Conservation (phyloP, 1,284 basidiomycete genomes). For the Pterula multifida region DNA sequence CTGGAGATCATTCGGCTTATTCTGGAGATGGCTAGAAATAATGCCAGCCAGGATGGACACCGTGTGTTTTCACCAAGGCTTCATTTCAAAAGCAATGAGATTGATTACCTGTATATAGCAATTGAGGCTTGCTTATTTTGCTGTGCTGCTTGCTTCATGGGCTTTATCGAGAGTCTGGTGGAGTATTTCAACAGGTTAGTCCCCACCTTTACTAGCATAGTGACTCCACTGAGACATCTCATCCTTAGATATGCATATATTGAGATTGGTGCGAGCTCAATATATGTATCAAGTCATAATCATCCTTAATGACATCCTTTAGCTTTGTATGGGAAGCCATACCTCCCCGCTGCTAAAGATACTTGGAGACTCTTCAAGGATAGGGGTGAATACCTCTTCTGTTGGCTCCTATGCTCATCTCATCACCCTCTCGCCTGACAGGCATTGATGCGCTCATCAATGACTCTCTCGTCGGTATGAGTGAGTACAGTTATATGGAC, state of each 20-base stretch:
- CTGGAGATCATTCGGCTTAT: conserved; percentile 68
- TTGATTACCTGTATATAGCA: conserved; percentile 23
- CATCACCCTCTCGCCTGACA: conserved; percentile 10
- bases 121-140: conserved; percentile 69
- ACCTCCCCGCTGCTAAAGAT: conserved; percentile 80
- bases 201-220: conserved; percentile 7
- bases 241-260: conserved; percentile 61
- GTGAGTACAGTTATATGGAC: conserved; percentile 23
- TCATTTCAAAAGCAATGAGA: background rate
- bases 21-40: conserved; percentile 52
- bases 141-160: conserved; percentile 72
- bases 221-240: background rate
- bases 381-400: conserved; percentile 49
- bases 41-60: conserved; percentile 64
- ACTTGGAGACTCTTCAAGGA: conserved; percentile 84
- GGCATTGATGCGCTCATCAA: conserved; percentile 78
- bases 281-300: too few relatives aligned
- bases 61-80: conserved; percentile 34
- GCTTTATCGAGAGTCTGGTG: conserved; percentile 58
- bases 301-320: conserved; percentile 4
- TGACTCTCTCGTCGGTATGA: conserved; percentile 76
- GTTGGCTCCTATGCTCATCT: background rate
- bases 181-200: conserved; percentile 74
- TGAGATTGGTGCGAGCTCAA: conserved; percentile 46
- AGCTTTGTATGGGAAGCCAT: conserved; percentile 83